A percentile compares a stretch with the other conserved stretches of the same genome.
phyloP scores from a whole-genome alignment of 1,284 basidiomycete species.

The Meripilus lineatus region DNA sequence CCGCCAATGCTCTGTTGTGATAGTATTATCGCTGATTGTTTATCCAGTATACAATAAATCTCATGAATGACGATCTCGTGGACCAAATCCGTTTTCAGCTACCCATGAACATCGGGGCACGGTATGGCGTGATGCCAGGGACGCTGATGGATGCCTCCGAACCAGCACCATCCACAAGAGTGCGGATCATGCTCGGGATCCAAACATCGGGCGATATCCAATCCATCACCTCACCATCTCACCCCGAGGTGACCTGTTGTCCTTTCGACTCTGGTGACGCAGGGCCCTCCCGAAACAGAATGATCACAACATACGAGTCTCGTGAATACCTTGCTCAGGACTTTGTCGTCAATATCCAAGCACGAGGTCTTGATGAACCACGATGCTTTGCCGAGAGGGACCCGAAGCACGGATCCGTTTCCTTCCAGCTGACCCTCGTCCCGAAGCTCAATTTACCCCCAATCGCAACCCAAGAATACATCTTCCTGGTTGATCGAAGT shows the following conservation, averaged over 20 bases:
- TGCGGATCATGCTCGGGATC: slow-evolving; percentile 9
- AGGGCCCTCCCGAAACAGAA: slow-evolving; percentile 3
- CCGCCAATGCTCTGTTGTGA: slow-evolving; percentile 1
- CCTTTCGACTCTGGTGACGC: slow-evolving; percentile 5
- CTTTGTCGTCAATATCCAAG: slow-evolving; percentile 9
- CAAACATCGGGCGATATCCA: slow-evolving; percentile 11
- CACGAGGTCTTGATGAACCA: slow-evolving; percentile 38
- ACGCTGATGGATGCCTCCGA: slow-evolving; percentile 27
- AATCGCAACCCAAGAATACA: slow-evolving; percentile 37
- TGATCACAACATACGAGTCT: slow-evolving; percentile 6
- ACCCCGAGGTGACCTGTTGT: slow-evolving; percentile 2
- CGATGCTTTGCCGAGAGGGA: slow-evolving; percentile 50
- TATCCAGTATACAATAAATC: slow-evolving; percentile 33
- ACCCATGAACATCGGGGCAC: slow-evolving; percentile 42
- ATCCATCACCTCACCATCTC: slow-evolving; percentile 10
- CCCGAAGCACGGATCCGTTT: slow-evolving; percentile 28
- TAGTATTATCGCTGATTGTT: slow-evolving; percentile 7
- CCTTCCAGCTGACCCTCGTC: slow-evolving; percentile 47
- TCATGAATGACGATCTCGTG: slow-evolving; percentile 41
- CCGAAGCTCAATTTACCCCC: slow-evolving; percentile 41
- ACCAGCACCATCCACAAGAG: not conserved
- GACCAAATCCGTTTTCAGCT: slow-evolving; percentile 48
- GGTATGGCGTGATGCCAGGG: slow-evolving; percentile 42
- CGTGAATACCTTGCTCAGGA: slow-evolving; percentile 8
- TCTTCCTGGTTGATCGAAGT: slow-evolving; percentile 44